A percentile compares a stretch with the other conserved stretches of the same genome.
phyloP scores from a whole-genome alignment of 768 basidiomycete species.

The Boletus rex-veris region DNA sequence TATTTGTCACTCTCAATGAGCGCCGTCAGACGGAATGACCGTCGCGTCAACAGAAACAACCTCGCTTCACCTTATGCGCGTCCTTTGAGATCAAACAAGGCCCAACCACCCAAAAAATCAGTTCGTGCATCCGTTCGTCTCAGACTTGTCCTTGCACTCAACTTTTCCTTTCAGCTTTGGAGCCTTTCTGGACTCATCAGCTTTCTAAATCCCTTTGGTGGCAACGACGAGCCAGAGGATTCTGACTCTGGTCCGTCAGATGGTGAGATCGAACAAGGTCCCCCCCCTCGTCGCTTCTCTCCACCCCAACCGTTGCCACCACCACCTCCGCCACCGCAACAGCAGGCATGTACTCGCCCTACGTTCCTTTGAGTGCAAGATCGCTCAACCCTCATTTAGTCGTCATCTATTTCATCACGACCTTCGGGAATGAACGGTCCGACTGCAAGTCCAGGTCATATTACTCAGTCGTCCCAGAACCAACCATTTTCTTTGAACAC shows the following conservation, averaged over 20 bases:
- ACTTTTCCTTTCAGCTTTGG: constrained; percentile 39
- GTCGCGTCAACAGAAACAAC: constrained; percentile 35
- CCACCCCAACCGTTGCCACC: constrained; percentile 20
- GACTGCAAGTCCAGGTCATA: constrained; percentile 9
- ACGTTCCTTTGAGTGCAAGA: constrained; percentile 16
- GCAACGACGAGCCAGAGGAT: constrained; percentile 20
- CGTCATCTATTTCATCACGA: constrained; percentile 17
- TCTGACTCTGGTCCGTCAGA: constrained; percentile 21
- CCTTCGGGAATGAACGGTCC: constrained; percentile 15
- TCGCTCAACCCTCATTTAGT: constrained; percentile 25
- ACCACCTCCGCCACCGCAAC: constrained; percentile 21
- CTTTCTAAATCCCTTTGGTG: constrained; percentile 48
- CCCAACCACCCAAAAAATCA: constrained; percentile 42
- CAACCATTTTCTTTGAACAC: constrained; percentile 19
- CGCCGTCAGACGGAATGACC: constrained; percentile 48
- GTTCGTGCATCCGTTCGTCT: constrained; percentile 29
- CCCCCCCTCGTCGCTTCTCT: constrained; percentile 25
- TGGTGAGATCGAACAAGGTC: constrained; percentile 27
- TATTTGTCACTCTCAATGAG: constrained; percentile 42
- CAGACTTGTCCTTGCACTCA: constrained; percentile 7
- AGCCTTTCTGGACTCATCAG: constrained; percentile 47
- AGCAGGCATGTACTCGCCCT: constrained; percentile 26
- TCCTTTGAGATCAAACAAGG: constrained; percentile 24
- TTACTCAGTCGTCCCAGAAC: constrained; percentile 11
- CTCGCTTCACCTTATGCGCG: constrained; percentile 58